Base-by-base conservation (phyloP, 768 basidiomycete species). In the Pleurotus platypus region DNA sequence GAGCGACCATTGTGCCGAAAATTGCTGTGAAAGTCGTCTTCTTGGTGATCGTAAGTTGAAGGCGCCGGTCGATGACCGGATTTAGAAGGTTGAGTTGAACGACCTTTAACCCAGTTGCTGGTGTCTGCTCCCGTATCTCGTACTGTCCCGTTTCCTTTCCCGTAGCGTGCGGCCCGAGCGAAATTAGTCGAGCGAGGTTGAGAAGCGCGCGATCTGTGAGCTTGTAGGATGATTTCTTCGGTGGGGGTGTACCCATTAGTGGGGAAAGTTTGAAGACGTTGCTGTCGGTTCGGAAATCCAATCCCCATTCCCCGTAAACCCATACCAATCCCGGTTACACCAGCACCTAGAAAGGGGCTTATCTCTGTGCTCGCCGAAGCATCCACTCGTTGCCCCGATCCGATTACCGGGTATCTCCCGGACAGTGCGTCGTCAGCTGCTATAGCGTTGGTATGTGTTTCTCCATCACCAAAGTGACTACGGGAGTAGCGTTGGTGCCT, bases 161-260 rank as follows among this genome's bases (percentile, higher is more conserved):
- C 39, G 9, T 22, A 8, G 22, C 38, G 51, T 3, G 15, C 26
- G 15, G 50, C 9, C 15, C 50, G 50, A 22, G n/a, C 26, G 27
- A 50, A 35, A 8, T 35, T 43, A 9, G 15, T 42, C 6, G 12
- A 13, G 18, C 46, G 55, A 2, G 42, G 26, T 27, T 56, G 55
- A 46, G 26, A 22, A 30, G 24, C 35, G 42, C 46, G 43, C 30
- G 30, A 18, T 16, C 18, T 46, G 73, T 69, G 85, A 59, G 69
- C 83, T 56, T 78, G 85, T 65, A 90, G 78, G 49, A 89, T 82
- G 59, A 82, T 79, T 67, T 86, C 82, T 65, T 90, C 88, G 0
- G 87, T 75, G 1, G 85, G 75, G 0, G 88, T 90, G 60, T 84
- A 90, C 1, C 87, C 87, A 1, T 80, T 75, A 8, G 30, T 3